A percentile compares a stretch with the other conserved stretches of the same genome.
These are phyloP conservation scores for Arthroderma uncinatum DNA, from an alignment of 2,329 filamentous ascomycete genomes.

Conservation along the genomic window DNA sequence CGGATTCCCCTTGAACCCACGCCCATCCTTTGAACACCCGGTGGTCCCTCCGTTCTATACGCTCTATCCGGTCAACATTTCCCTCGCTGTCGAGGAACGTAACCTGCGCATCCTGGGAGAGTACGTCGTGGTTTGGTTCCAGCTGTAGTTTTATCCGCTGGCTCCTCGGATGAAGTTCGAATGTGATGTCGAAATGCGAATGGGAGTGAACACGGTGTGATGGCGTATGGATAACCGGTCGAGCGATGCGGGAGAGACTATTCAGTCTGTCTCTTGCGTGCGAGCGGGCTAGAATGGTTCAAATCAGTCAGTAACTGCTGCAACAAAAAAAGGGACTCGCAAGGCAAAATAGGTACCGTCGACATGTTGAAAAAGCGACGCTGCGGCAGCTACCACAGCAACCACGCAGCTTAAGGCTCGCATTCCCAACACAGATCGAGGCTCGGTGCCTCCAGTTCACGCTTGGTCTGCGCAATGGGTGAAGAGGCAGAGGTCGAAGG, in stretches of 20 bases:
- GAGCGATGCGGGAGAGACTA: conserved; percentile 60
- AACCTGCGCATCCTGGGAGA: conserved; percentile 64
- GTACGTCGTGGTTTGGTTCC: conserved; percentile 82
- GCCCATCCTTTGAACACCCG: conserved; percentile 74
- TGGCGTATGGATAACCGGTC: conserved; percentile 65
- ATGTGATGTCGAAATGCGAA: conserved; percentile 75
- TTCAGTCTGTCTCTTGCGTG: conserved; percentile 64
- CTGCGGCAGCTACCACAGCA: conserved; percentile 20
- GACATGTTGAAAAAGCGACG: conserved; percentile 19
- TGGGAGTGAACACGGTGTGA: conserved; percentile 68
- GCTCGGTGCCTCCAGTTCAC: background rate
- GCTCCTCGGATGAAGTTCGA: conserved; percentile 56
- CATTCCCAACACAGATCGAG: conserved; percentile 17
- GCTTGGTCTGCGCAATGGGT: background rate
- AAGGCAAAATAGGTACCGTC: conserved; percentile 13
- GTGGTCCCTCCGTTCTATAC: conserved; percentile 60
- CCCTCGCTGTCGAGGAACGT: conserved; percentile 64
- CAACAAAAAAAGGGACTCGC: background rate
- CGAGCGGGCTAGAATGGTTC: conserved; percentile 49
- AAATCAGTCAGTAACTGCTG: conserved; percentile 2
- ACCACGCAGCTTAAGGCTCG: conserved; percentile 19
- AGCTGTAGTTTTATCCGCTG: conserved; percentile 67
- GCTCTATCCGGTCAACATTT: conserved; percentile 52
- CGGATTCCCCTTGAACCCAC: conserved; percentile 53
- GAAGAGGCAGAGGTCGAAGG: background rate